Evolutionary conservation across 306 rosid species (phyloP).

Genomic region (Delonix regia): DNA sequence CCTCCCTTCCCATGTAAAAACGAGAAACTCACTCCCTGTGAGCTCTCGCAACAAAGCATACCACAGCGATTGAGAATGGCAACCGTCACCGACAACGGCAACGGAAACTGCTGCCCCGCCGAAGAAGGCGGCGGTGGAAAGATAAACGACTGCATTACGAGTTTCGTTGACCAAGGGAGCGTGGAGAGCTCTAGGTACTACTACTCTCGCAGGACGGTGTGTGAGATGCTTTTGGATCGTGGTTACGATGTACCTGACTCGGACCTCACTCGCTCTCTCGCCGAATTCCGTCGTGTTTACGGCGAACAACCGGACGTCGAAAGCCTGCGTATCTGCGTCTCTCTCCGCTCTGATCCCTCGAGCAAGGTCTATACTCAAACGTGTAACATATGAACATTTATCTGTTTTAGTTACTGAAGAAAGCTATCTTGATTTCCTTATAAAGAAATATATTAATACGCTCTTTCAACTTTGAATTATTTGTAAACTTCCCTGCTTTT

Average conservation of each 20-base stretch:
- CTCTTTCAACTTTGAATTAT: not conserved
- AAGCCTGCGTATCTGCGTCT: slow-evolving; percentile 29
- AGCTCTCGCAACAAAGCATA: not conserved
- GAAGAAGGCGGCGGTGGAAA: not conserved
- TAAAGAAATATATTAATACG: not conserved
- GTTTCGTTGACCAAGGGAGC: not conserved
- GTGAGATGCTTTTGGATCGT: slow-evolving; percentile 58
- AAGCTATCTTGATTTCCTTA: not conserved
- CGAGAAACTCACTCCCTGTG: not conserved
- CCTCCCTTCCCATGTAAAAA: not conserved
- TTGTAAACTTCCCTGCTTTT: not conserved
- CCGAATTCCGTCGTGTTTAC: slow-evolving; percentile 41
- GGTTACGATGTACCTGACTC: slow-evolving; percentile 50
- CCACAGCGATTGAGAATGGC: not conserved
- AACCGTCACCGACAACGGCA: not conserved
- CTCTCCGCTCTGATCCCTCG: slow-evolving; percentile 41
- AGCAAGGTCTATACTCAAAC: slow-evolving; percentile 37
- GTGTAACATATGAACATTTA: not conserved
- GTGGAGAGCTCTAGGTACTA: slow-evolving; percentile 51
- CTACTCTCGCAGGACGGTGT: slow-evolving; percentile 35
- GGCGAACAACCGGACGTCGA: slow-evolving; percentile 44
- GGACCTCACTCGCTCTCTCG: slow-evolving; percentile 44
- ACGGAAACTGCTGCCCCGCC: no score
- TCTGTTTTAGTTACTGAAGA: not conserved
- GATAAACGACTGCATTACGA: slow-evolving; percentile 12